Evolutionary conservation across 805 yeast species (phyloP), one percentile per base, ranked within the genome.

Genomic region (Metschnikowia baotianmanensis): DNA sequence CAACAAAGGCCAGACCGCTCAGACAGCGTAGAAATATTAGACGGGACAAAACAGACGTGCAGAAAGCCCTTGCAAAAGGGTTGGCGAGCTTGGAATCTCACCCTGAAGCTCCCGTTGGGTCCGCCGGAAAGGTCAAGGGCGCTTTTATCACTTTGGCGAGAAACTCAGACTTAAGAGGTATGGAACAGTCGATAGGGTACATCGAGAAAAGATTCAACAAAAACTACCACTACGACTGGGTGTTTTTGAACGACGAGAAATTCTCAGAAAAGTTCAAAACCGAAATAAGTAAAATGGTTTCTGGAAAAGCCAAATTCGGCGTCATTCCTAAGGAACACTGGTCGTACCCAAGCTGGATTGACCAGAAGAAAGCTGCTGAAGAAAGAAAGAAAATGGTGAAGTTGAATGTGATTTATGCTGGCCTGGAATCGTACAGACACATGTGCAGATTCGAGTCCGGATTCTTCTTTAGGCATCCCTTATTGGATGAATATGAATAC

Each of bases 371-470:
- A 62, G 96, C 96, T 18, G 80, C 78, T 1, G 54, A 62, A 18
- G 74, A 77, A 26, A 75, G 96, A 51, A 72, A 74, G 46, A 63
- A 71, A 37, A 77, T 86, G 88, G 61, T 59, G 13, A 68, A 59
- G 31, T 60, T 72, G 50, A 59, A 75, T 51, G 76, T 84, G 50
- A 82, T 85, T 41, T 88, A 86, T 60, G 96, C 95, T 40, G 83
- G 72, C 42, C 72, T 83, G 11, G 81, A 76, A 46, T 73, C 89
- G 13, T 88, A 87, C 66, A 79, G 96, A 68, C 95, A 88, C 63
- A 88, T 88, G 96, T 88, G 96, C 63, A 76, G 96, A 58, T 89
- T 74, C 58, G 95, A 87, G 63, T 83, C 93, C 12, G 96, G 96
- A 0, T 85, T 88, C 66, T 89, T 89, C 66, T 88, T 77, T 72